Evolutionary conservation across 75 land plant genomes (phyloP).

Genomic region (Isoetes taiwanensis): DNA sequence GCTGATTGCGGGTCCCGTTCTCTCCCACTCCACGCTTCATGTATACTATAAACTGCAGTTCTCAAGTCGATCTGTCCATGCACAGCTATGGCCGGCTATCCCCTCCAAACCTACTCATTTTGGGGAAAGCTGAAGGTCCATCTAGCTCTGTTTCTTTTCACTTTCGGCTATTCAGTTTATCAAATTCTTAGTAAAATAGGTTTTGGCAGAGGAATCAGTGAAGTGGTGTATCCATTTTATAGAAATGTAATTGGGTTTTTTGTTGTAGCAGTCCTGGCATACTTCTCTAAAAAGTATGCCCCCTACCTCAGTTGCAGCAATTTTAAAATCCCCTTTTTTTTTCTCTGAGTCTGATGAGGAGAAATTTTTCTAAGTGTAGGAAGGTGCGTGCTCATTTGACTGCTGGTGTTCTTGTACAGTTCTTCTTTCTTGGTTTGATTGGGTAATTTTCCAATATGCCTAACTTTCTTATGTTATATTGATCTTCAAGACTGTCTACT

Average conservation of each 20-base stretch:
- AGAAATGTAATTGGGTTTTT: conserved; percentile 59
- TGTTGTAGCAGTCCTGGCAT: conserved; percentile 49
- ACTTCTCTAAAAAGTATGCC: conserved; percentile 61
- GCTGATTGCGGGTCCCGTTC: too few species aligned
- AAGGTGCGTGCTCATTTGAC: conserved; percentile 49
- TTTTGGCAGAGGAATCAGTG: conserved; percentile 60
- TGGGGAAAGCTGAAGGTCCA: too few species aligned
- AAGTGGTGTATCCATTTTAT: conserved; percentile 62
- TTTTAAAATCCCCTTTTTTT: too few species aligned
- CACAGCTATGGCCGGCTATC: too few species aligned
- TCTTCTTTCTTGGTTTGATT: conserved; percentile 49
- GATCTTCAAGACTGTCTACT: background rate
- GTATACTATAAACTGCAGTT: too few species aligned
- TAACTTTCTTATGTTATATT: background rate
- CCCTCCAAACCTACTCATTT: too few species aligned
- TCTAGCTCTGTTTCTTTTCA: conserved; percentile 34
- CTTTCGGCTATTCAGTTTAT: conserved; percentile 59
- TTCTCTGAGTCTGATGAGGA: too few species aligned
- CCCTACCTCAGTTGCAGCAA: too few species aligned
- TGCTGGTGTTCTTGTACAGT: conserved; percentile 36
- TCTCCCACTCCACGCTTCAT: too few species aligned
- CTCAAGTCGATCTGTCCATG: too few species aligned
- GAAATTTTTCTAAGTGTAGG: conserved; percentile 24
- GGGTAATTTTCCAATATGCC: conserved; percentile 21
- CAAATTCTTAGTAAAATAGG: conserved; percentile 64